Base-by-base conservation (phyloP, 371 early-diverging fungal genomes). In the Mucor plumbeus region DNA sequence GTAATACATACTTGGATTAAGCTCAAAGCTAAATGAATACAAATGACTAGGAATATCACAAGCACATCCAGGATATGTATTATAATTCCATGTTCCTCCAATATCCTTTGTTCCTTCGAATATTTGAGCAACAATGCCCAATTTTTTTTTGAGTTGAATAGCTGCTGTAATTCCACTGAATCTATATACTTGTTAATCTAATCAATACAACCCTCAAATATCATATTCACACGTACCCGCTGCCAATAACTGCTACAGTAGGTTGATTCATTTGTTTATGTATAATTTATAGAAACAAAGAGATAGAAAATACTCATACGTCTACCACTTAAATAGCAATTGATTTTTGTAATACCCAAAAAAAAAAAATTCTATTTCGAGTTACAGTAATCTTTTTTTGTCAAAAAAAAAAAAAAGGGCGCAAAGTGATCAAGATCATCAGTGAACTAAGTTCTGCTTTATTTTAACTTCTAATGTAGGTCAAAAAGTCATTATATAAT, bases 71-170 rank as follows among this genome's bases (percentile, higher is more conserved):
- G 88, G 89, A 58, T 89, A 89, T 0, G 69, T 83, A 68, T 89
- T 91, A 31, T 73, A 65, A 58, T 77, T 75, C 90, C 90, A 90
- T 7, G 87, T 87, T 8, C 89, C 90, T 1, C 88, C 89, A 15
- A 89, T 71, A 35, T 82, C 85, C 4, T 74, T 69, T 21, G 77
- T 77, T 33, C 77, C 73, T 61, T 90, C 90, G 70, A 81, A 88
- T n/a, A 90, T 65, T 34, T 78, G 73, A 56, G 71, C 80, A 55
- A 48, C 69, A 47, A 86, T 68, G 26, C 80, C 79, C 44, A 88
- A 61, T 41, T 85, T 65, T n/a, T 84, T 78, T 67, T 82, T 72
- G 0, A 88, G 69, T 17, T 83, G 80, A 38, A 88, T 82, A 4
- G 85, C 88, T 17, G 89, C 82, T 65, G 82, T 79, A 17, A 90